Evolutionary conservation across 2,329 filamentous ascomycete genomes (phyloP).

Genomic region (Colletotrichum phormii): DNA sequence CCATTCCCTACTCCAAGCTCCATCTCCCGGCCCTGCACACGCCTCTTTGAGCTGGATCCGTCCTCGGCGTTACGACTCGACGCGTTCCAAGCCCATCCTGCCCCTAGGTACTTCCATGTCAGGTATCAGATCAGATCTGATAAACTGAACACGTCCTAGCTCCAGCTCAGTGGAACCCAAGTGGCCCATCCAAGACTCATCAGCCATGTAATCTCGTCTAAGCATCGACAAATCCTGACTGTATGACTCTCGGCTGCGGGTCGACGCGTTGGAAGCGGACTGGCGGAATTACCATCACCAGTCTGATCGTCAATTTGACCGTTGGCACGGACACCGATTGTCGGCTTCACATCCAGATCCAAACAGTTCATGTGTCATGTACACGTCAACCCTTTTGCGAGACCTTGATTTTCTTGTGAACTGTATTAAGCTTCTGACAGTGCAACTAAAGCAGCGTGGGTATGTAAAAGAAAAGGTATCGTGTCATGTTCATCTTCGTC

Average conservation of each 20-base stretch:
- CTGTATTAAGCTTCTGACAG: conserved; percentile 4
- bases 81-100: neutral
- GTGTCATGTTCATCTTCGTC: conserved; percentile 5
- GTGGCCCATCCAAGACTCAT: conserved; percentile 6
- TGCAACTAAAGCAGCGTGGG: neutral
- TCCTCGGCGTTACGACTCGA: conserved; percentile 32
- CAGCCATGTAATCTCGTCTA: conserved; percentile 8
- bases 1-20: neutral
- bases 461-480: conserved; percentile 12
- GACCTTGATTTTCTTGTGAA: neutral
- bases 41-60: conserved; percentile 1
- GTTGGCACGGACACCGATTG: neutral
- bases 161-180: neutral
- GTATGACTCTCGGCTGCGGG: conserved; percentile 7
- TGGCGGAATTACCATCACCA: conserved; percentile 3
- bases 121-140: conserved; percentile 34
- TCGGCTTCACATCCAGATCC: neutral
- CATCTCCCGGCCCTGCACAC: neutral
- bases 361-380: conserved; percentile 4
- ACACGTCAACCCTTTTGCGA: conserved; percentile 1
- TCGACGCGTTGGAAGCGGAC: neutral
- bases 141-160: conserved; percentile 24
- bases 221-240: conserved; percentile 5
- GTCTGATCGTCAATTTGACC: neutral
- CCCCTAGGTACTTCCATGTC: neutral